Evolutionary conservation across 2,329 filamentous ascomycete species (phyloP).

Genomic region (Phialocephala sp.): DNA sequence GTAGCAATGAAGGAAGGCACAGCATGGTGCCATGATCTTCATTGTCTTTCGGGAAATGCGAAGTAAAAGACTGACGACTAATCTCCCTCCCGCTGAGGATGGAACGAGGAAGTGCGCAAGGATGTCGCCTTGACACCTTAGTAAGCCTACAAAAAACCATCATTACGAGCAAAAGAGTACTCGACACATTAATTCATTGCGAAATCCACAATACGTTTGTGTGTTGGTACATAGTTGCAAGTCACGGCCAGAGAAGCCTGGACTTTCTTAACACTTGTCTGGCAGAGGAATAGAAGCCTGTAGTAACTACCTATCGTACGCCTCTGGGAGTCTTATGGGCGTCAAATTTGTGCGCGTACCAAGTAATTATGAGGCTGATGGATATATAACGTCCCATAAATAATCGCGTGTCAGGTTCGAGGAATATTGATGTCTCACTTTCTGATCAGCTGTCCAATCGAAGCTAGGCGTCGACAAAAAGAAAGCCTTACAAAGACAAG

Average conservation of each 20-base stretch:
- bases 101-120: not conserved
- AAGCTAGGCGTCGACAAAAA: conserved; percentile 3
- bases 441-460: not conserved
- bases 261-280: not conserved
- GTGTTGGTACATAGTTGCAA: no score
- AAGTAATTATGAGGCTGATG: not conserved
- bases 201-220: not conserved
- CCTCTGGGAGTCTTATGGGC: not conserved
- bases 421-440: conserved; percentile 5
- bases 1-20: no score
- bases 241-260: not conserved
- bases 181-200: not conserved
- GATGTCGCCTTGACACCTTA: not conserved
- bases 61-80: no score
- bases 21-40: no score
- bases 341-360: not conserved
- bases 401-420: not conserved
- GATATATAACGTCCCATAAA: not conserved
- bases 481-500: not conserved
- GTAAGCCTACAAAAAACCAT: not conserved
- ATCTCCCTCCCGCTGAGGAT: not conserved
- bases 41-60: no score
- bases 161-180: not conserved
- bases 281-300: not conserved
- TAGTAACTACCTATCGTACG: not conserved